Evolutionary conservation across 768 basidiomycete species (phyloP).

Genomic region (Boletus rufocinnamomeus): DNA sequence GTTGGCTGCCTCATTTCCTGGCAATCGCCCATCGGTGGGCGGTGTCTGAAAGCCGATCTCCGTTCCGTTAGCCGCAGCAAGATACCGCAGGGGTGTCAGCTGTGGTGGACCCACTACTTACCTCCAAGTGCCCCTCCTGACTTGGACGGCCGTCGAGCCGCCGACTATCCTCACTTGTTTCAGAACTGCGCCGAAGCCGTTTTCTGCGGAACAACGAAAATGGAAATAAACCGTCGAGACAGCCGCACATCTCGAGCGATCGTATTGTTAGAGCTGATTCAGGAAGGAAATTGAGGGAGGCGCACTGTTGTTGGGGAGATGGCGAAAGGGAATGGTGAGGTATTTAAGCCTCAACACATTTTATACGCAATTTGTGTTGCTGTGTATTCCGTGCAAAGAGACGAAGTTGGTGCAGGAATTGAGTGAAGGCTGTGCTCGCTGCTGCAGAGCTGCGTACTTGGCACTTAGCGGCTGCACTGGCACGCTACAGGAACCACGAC

Average conservation of each 20-base stretch:
- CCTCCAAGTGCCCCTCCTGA: not conserved
- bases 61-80: not conserved
- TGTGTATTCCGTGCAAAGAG: not conserved
- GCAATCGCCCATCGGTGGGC: too few species aligned
- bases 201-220: not conserved
- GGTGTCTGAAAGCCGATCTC: not conserved
- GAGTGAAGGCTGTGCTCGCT: not conserved
- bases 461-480: not conserved
- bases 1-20: too few species aligned
- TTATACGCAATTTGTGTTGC: not conserved
- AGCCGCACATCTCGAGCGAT: not conserved
- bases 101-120: not conserved
- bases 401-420: not conserved
- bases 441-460: not conserved
- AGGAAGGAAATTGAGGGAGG: not conserved
- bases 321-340: not conserved
- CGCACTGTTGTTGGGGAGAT: not conserved
- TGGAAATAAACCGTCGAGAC: not conserved
- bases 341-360: not conserved
- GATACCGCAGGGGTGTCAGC: not conserved
- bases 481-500: not conserved
- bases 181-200: too few species aligned
- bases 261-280: not conserved
- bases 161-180: too few species aligned
- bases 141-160: not conserved